Evolutionary conservation across 2,329 filamentous ascomycete species (phyloP), one percentile per base, ranked within the genome.

Genomic region (Diaporthe vaccinii): DNA sequence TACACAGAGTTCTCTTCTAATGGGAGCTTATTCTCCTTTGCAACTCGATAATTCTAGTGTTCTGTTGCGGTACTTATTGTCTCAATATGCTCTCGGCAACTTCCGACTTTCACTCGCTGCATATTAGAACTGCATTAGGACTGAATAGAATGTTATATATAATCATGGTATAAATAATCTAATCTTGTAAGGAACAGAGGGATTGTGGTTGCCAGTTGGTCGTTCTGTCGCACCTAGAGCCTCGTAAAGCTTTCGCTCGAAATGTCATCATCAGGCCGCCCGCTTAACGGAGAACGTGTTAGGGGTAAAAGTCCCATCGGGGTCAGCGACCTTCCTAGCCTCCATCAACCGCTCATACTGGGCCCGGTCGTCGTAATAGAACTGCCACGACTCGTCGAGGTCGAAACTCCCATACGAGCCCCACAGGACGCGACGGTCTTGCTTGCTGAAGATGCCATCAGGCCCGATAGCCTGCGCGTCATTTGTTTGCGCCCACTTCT

Each of bases 401-500:
- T 84, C 78, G 77, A 79, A 85, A 41, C 82, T 81, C 1, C 84
- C 84, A 67, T 82, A 85, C 0, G 83, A 84, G 0, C 84, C 84
- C 84, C 84, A 87, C 6, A 85, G 80, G 5, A 85, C 76, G 12
- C 84, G 82, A 7, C 82, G 79, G 61, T 86, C 84, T 49, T 83
- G 75, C 75, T 83, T 82, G 72, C 83, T 84, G 58, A 84, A 86
- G 0, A 77, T 76, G 14, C 82, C 82, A 34, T 81, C 74, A 22
- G 81, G 80, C 1, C 79, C 76, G 17, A 76, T 53, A 7, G 49
- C 72, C 57, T 74, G 55, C 41, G 72, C 28, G 68, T 87, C 86
- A 55, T 88, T 88, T 39, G 81, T 80, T 4, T 78, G 79, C 78
- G 87, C 85, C 86, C 85, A 88, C 25, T 83, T 81, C 36, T 83